Evolutionary conservation across 1,139 yeast genomes (phyloP), one percentile per base, ranked within the genome.

Genomic region (Kurtzmaniella quercitrusa): DNA sequence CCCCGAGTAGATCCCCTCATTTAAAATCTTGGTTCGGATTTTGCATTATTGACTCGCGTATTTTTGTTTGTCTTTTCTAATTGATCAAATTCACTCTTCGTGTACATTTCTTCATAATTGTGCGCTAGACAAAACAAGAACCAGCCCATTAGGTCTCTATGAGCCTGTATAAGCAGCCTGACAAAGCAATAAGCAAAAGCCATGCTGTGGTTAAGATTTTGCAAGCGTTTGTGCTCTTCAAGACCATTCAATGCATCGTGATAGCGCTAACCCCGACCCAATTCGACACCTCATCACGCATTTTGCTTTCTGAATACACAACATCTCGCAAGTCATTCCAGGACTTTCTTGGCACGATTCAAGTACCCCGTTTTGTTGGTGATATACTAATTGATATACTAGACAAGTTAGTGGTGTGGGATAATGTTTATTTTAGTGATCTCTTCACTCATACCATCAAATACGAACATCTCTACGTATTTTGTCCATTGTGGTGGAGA

Each of bases 401-500:
- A 37, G 68, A 77, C 38, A 78, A 80, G 46, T 66, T 87, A 7
- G 66, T 86, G 26, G 74, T 82, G 5, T 91, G 98, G 98, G 98
- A 93, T 60, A 74, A 84, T 2, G 95, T 89, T 0, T 88, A 84
- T 60, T 89, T 86, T 55, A 61, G 78, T 20, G 79, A 82, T 40
- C 57, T 82, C 38, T 79, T 85, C 33, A 58, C 64, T 16, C 63
- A 76, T 21, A 80, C 74, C 0, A 64, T 74, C 22, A 59, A 61
- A 32, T 89, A 72, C 60, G 98, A 93, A 59, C 96, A 93, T 59
- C 95, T 88, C 63, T 86, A 80, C 74, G 97, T 95, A 7, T 93
- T 88, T 59, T 83, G 95, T 34, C 85, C 88, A 5, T 60, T 80
- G 3, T 89, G 96, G 95, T 74, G 85, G 67, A 56, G 76, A 37